Evolutionary conservation across 2,329 filamentous ascomycete genomes (phyloP).

Genomic region (Pestalotiopsis sp.): DNA sequence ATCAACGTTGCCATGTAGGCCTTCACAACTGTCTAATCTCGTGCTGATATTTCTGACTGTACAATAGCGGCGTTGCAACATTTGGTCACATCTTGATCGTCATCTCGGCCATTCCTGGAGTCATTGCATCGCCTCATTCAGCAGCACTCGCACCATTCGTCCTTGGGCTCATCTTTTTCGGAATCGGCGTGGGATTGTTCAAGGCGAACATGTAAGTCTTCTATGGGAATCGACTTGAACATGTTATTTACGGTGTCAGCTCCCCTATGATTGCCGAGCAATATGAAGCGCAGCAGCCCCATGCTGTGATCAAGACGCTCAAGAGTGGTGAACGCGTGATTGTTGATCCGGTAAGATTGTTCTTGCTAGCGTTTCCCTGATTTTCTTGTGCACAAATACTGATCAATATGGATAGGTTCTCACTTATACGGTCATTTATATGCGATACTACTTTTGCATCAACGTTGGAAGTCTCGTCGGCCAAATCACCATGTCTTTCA

Average conservation of each 20-base stretch:
- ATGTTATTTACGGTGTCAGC: not conserved
- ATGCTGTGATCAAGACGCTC: constrained; percentile 49
- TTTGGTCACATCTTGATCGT: constrained; percentile 63
- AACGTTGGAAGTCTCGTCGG: constrained; percentile 66
- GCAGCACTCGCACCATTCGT: constrained; percentile 58
- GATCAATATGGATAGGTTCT: not conserved
- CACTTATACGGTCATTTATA: constrained; percentile 48
- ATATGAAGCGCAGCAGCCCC: constrained; percentile 47
- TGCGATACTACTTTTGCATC: constrained; percentile 70
- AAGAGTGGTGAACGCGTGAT: constrained; percentile 61
- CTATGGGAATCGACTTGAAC: not conserved
- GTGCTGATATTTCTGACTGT: not conserved
- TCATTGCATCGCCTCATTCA: constrained; percentile 51
- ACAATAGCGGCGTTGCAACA: constrained; percentile 42
- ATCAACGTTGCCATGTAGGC: constrained; percentile 60
- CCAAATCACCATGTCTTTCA: constrained; percentile 70
- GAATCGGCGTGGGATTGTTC: constrained; percentile 66
- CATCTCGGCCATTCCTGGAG: constrained; percentile 57
- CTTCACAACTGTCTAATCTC: not conserved
- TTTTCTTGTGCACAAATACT: not conserved
- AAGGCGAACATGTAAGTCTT: constrained; percentile 61
- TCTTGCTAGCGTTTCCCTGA: not conserved
- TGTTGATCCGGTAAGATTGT: constrained; percentile 52
- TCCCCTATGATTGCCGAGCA: constrained; percentile 65
- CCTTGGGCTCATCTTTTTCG: constrained; percentile 62